phyloP scores from a whole-genome alignment of 78 protist genomes.

The Emiliania huxleyi region DNA sequence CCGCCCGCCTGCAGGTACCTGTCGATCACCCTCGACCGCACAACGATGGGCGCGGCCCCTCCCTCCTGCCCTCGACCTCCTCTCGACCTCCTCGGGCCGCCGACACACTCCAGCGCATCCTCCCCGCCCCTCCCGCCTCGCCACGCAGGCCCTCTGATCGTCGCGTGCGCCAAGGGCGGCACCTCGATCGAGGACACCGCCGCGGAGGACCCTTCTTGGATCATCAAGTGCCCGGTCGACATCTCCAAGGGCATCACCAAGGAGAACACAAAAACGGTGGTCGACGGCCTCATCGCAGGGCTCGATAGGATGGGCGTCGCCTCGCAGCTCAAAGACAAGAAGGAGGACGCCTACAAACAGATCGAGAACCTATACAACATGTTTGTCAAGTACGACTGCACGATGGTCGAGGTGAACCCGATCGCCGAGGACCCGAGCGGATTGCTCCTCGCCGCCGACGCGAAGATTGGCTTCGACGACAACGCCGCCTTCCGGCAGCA shows the following conservation, averaged over 20 bases:
- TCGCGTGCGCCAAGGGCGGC: constrained; percentile 80
- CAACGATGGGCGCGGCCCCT: background rate
- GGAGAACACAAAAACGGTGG: too few relatives aligned
- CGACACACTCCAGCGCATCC: background rate
- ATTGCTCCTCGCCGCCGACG: constrained; percentile 82
- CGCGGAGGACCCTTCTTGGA: constrained; percentile 42
- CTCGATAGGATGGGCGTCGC: too few relatives aligned
- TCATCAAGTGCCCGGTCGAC: constrained; percentile 74
- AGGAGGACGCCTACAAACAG: constrained; percentile 1
- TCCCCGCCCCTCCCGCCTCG: background rate
- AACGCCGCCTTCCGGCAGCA: constrained; percentile 94
- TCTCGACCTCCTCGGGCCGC: too few relatives aligned
- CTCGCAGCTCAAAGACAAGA: too few relatives aligned
- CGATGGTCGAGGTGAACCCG: constrained; percentile 96
- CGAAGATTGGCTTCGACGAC: constrained; percentile 95
- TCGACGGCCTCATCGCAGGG: too few relatives aligned
- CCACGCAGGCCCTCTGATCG: background rate
- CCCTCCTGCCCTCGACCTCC: too few relatives aligned
- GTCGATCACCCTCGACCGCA: background rate
- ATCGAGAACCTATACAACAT: constrained; percentile 43
- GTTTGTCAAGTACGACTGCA: constrained; percentile 53
- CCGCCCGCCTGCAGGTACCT: constrained; percentile 15
- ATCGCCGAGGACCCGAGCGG: constrained; percentile 58
- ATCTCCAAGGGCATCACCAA: constrained; percentile 68
- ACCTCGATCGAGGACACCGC: constrained; percentile 88